Evolutionary conservation across 768 basidiomycete species (phyloP), one percentile per base, ranked within the genome.

Genomic region (Kwoniella sp.): DNA sequence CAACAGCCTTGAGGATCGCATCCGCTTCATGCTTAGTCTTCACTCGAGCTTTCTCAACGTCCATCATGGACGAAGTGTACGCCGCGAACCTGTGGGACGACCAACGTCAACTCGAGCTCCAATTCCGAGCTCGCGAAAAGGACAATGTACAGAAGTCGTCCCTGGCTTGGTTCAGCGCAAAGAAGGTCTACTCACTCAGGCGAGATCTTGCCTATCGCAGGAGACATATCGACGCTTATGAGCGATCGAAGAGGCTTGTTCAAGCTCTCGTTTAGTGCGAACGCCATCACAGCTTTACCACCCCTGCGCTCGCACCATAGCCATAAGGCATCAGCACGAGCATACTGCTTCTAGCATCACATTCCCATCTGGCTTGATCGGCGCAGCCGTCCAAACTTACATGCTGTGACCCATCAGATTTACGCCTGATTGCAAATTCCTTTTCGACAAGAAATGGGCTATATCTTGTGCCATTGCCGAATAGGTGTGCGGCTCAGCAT

Each of bases 381-480:
- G n/a, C n/a, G n/a, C n/a, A n/a, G n/a, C n/a, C n/a, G n/a, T n/a
- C n/a, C n/a, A n/a, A n/a, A 82, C 88, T 58, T 68, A 92, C 92
- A 95, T 93, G 1, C 92, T 94, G 77, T 95, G 93, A 0, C 93
- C 93, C 2, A 95, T 81, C 3, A 96, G 83, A 1, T 89, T 85
- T 19, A 93, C 84, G 19, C 88, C 82, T 1, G 82, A 81, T 12
- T 49, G 58, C 26, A 80, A 65, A 12, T 81, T 81, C 52, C 85
- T 84, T 33, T 82, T 80, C 19, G 81, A 71, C 63, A 90, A 84
- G 73, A 92, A 91, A 49, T 85, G 82, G 1, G 87, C 79, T 13
- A 95, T 85, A 70, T 96, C 93, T 3, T 81, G 80, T 0, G 90
- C 91, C 90, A 95, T 90, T 37, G 87, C 84, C 10, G 81, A 75